These are phyloP conservation scores for Blattamonas nauphoetae DNA, from an alignment of 78 protist genomes.

Conservation along the genomic window DNA sequence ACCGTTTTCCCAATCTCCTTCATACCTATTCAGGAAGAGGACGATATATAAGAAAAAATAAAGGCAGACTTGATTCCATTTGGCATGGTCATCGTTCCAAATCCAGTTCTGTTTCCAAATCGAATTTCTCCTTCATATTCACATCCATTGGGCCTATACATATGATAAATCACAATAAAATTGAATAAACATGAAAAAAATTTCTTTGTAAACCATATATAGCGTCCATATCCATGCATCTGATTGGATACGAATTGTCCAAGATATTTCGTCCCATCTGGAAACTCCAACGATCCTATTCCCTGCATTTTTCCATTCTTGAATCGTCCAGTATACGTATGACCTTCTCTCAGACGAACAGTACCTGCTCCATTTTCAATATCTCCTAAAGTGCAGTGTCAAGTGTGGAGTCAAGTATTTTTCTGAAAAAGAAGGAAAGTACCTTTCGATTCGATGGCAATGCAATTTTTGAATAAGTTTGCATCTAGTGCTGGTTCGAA, in stretches of 20 bases:
- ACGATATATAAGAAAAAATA: background rate
- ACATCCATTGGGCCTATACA: background rate
- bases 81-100: background rate
- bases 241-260: background rate
- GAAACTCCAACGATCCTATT: background rate
- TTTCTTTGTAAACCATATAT: background rate
- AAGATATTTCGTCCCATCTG: background rate
- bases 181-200: background rate
- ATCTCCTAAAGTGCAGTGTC: no score
- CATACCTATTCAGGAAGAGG: background rate
- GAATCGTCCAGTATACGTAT: background rate
- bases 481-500: no score
- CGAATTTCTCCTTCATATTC: background rate
- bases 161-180: background rate
- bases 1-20: background rate
- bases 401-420: no score
- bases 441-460: no score
- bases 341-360: background rate
- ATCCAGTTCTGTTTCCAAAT: background rate
- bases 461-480: no score
- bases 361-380: background rate
- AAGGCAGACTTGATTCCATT: background rate
- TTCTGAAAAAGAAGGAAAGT: no score
- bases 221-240: background rate
- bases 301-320: background rate